phyloP scores from a whole-genome alignment of 2,329 filamentous ascomycete genomes.

The Penicillium sp. region DNA sequence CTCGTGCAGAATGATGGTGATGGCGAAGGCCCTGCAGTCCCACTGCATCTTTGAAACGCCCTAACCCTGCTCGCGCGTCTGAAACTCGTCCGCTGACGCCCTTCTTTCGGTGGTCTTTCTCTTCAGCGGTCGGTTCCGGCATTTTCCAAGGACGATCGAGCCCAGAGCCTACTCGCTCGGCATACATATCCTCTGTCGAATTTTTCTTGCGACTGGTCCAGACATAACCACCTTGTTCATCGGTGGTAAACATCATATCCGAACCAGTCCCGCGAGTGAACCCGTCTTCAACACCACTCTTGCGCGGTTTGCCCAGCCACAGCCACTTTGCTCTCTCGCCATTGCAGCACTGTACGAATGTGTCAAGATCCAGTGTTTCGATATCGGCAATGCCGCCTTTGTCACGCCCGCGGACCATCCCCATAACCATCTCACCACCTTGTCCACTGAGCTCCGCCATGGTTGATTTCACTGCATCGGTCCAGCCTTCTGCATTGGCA shows the following conservation, averaged over 20 bases:
- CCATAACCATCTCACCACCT: conserved; percentile 89
- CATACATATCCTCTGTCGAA: conserved; percentile 38
- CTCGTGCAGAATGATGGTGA: conserved; percentile 37
- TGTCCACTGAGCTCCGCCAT: conserved; percentile 92
- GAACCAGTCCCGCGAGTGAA: conserved; percentile 32
- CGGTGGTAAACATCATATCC: conserved; percentile 44
- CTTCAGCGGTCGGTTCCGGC: conserved; percentile 32
- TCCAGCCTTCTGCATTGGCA: conserved; percentile 84
- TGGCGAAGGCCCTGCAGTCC: conserved; percentile 48
- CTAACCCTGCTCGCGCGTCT: conserved; percentile 78
- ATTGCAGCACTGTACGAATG: conserved; percentile 71
- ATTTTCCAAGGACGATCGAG: conserved; percentile 31
- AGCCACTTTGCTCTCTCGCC: conserved; percentile 90
- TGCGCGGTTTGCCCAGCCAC: conserved; percentile 85
- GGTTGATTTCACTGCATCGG: conserved; percentile 89
- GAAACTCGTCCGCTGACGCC: conserved; percentile 74
- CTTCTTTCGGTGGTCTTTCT: conserved; percentile 56
- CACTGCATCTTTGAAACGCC: conserved; percentile 81
- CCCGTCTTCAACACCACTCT: conserved; percentile 43
- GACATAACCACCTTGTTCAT: conserved; percentile 45
- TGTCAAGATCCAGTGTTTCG: conserved; percentile 86
- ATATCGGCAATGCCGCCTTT: conserved; percentile 89
- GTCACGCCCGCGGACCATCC: conserved; percentile 83
- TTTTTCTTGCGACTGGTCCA: conserved; percentile 43
- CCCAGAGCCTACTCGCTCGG: conserved; percentile 28